Evolutionary conservation across 257 asterid species (phyloP).

Genomic region (Jacaranda mimosifolia): DNA sequence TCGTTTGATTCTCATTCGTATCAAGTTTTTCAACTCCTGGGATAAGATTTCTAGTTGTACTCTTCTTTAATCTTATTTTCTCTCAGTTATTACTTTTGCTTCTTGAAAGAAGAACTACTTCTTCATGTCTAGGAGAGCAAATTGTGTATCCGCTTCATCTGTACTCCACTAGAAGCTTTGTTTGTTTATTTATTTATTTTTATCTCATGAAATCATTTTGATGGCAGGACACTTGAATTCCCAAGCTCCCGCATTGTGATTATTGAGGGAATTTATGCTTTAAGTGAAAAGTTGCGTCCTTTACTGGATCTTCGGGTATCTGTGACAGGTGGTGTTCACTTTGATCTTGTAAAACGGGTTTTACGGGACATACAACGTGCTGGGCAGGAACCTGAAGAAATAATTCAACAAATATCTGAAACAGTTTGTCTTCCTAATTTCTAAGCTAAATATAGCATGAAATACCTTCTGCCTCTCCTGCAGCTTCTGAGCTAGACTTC

Average conservation of each 20-base stretch:
- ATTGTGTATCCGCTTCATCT: conserved; percentile 20
- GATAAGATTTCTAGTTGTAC: conserved; percentile 6
- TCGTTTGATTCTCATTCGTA: background rate
- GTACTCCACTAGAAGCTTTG: conserved; percentile 3
- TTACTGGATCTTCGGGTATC: conserved; percentile 91
- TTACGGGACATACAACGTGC: conserved; percentile 96
- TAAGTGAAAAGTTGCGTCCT: conserved; percentile 85
- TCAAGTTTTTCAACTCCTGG: background rate
- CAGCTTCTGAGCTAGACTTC: conserved; percentile 42
- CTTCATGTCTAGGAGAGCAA: too few relatives aligned
- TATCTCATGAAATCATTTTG: conserved; percentile 41
- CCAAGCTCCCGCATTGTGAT: conserved; percentile 91
- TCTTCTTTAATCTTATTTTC: background rate
- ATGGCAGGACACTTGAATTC: conserved; percentile 87
- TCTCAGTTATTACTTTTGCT: too few relatives aligned
- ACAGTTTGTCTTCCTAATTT: conserved; percentile 65
- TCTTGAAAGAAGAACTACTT: too few relatives aligned
- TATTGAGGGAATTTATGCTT: conserved; percentile 94
- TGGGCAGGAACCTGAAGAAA: conserved; percentile 97
- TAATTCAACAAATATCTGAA: conserved; percentile 97
- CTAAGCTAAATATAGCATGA: conserved; percentile 26
- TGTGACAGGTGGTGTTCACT: conserved; percentile 97
- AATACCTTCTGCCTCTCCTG: conserved; percentile 3
- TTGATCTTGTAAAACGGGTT: conserved; percentile 98
- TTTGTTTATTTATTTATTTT: background rate